phyloP scores from a whole-genome alignment of 495 filamentous ascomycete genomes.

The Tuber aestivum region DNA sequence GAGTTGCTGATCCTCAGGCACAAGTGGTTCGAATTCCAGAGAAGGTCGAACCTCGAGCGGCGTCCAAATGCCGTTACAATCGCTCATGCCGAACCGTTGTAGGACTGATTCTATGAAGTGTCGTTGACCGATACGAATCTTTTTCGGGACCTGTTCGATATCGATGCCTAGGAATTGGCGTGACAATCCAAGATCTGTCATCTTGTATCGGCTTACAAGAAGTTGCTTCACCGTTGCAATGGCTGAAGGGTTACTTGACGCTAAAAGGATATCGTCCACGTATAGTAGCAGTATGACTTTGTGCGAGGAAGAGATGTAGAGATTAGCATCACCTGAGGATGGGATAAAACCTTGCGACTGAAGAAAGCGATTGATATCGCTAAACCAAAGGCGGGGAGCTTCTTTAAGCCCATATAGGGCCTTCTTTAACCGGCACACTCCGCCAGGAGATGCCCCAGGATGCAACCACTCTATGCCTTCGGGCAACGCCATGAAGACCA shows the following conservation, averaged over 20 bases:
- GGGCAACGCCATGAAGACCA: slow-evolving; percentile 17
- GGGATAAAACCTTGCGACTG: slow-evolving; percentile 7
- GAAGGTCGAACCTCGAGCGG: too few species aligned
- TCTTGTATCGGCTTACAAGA: slow-evolving; percentile 10
- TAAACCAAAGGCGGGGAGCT: slow-evolving; percentile 16
- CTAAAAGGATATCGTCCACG: slow-evolving; percentile 23
- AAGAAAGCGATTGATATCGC: slow-evolving; percentile 12
- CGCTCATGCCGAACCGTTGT: too few species aligned
- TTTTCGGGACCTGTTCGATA: background rate
- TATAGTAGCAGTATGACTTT: slow-evolving; percentile 15
- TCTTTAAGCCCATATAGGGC: slow-evolving; percentile 24
- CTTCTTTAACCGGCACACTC: slow-evolving; percentile 5
- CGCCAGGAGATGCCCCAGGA: background rate
- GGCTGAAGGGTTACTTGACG: background rate
- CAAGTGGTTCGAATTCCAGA: too few species aligned
- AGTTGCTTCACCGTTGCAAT: background rate
- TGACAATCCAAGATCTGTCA: slow-evolving; percentile 17
- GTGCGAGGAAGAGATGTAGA: background rate
- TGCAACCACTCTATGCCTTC: slow-evolving; percentile 10
- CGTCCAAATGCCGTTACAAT: too few species aligned
- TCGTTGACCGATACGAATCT: too few species aligned
- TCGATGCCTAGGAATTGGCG: slow-evolving; percentile 14
- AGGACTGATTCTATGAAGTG: too few species aligned
- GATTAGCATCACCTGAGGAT: slow-evolving; percentile 6
- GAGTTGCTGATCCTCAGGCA: too few species aligned